These are phyloP conservation scores for Cetradonia linearis DNA, from an alignment of 495 filamentous ascomycete species.

Conservation along the genomic window DNA sequence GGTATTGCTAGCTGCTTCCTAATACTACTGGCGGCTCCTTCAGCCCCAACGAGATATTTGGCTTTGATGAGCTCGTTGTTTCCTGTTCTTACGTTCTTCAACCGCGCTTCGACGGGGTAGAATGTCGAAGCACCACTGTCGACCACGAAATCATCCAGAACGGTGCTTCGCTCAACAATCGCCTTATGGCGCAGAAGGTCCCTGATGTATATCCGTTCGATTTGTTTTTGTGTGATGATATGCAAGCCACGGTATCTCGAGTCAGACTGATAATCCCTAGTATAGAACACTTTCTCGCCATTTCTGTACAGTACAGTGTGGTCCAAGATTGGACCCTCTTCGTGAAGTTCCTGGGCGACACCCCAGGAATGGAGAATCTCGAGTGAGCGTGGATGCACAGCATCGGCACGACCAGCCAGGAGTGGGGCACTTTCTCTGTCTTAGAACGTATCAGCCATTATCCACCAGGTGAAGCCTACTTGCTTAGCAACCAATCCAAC, in stretches of 20 bases:
- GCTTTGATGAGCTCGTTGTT: slow-evolving; percentile 24
- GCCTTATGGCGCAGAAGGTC: slow-evolving; percentile 23
- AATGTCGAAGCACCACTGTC: not conserved
- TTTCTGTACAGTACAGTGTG: slow-evolving; percentile 29
- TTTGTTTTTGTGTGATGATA: slow-evolving; percentile 32
- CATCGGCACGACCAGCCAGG: slow-evolving; percentile 29
- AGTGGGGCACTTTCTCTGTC: slow-evolving; percentile 26
- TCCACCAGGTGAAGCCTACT: not conserved
- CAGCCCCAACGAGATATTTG: slow-evolving; percentile 30
- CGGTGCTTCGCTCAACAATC: slow-evolving; percentile 29
- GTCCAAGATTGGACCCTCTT: slow-evolving; percentile 32
- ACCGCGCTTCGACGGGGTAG: not conserved
- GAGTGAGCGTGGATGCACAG: slow-evolving; percentile 30
- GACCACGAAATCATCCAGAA: slow-evolving; percentile 13
- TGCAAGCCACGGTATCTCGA: slow-evolving; percentile 30
- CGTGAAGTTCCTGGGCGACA: slow-evolving; percentile 28
- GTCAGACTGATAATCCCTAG: not conserved
- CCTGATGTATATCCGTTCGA: slow-evolving; percentile 31
- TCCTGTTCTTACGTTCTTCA: slow-evolving; percentile 24
- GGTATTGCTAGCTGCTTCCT: slow-evolving; percentile 28
- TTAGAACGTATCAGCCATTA: not conserved
- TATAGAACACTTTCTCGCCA: slow-evolving; percentile 25
- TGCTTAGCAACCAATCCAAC: not conserved
- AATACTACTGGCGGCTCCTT: slow-evolving; percentile 28
- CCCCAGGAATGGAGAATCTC: slow-evolving; percentile 31